These are phyloP conservation scores for Cladosporium cucumerinum DNA, from an alignment of 2,329 filamentous ascomycete genomes.

Conservation along the genomic window DNA sequence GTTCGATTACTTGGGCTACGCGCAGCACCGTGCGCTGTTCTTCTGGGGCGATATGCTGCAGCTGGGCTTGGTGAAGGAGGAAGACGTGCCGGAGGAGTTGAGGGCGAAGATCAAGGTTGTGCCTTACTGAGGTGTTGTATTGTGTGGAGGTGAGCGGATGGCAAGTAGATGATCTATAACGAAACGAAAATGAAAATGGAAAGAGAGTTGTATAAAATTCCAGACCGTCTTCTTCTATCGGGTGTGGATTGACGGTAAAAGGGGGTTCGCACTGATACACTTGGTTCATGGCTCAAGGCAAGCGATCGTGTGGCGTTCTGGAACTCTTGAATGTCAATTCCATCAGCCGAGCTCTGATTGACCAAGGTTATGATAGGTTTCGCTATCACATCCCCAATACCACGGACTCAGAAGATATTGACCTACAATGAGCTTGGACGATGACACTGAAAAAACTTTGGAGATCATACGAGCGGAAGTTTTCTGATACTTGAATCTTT, in stretches of 20 bases:
- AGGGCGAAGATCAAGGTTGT: conserved; percentile 65
- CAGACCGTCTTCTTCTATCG: neutral
- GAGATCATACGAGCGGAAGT: neutral
- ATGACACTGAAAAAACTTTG: neutral
- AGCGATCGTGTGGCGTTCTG: neutral
- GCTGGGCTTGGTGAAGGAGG: conserved; percentile 68
- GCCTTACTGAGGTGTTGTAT: conserved; percentile 50
- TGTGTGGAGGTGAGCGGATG: neutral
- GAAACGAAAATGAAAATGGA: neutral
- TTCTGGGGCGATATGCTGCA: conserved; percentile 89
- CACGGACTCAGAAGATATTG: neutral
- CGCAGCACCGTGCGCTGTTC: conserved; percentile 85
- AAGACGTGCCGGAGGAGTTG: conserved; percentile 73
- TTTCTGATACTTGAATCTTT: neutral
- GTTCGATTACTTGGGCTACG: conserved; percentile 91
- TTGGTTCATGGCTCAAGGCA: too few species aligned
- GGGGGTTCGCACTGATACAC: too few species aligned
- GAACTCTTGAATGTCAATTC: neutral
- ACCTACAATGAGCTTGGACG: neutral
- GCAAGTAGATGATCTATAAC: neutral
- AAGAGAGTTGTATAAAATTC: neutral
- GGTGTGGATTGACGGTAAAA: too few species aligned
- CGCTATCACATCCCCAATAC: neutral
- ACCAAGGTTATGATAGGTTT: neutral
- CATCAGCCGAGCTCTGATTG: neutral